A percentile compares a stretch with the other conserved stretches of the same genome.
These are phyloP conservation scores for Xylaria venustula DNA, from an alignment of 495 filamentous ascomycete species.

Conservation along the genomic window DNA sequence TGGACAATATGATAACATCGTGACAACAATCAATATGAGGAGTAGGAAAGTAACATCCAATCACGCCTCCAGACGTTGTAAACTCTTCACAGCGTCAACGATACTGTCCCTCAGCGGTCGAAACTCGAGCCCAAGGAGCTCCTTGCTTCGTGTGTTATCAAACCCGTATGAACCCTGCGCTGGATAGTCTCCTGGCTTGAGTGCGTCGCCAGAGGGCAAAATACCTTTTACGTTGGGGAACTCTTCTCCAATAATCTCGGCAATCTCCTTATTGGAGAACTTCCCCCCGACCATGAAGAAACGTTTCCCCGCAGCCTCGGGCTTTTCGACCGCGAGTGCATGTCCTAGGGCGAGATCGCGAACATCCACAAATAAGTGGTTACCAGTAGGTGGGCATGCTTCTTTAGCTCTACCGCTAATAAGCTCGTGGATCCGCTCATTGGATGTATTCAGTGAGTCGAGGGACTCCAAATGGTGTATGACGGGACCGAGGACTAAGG, in stretches of 20 bases:
- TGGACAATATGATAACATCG: too few species aligned
- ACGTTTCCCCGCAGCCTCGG: slow-evolving; percentile 65
- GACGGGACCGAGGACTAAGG: slow-evolving; percentile 72
- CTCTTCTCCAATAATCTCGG: slow-evolving; percentile 60
- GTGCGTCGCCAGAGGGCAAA: slow-evolving; percentile 52
- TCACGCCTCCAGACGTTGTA: slow-evolving; percentile 42
- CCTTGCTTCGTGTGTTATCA: slow-evolving; percentile 52
- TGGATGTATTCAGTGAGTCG: neutral
- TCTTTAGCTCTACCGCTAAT: slow-evolving; percentile 61
- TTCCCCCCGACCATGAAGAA: slow-evolving; percentile 66
- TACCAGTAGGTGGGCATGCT: slow-evolving; percentile 51
- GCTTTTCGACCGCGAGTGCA: slow-evolving; percentile 64
- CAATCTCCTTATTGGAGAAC: slow-evolving; percentile 65
- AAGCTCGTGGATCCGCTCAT: slow-evolving; percentile 23
- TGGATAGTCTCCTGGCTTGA: slow-evolving; percentile 24
- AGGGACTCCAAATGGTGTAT: slow-evolving; percentile 27
- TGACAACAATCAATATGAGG: too few species aligned
- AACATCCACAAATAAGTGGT: slow-evolving; percentile 65
- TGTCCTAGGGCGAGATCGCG: slow-evolving; percentile 71
- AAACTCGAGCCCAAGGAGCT: slow-evolving; percentile 61
- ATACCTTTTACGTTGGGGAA: slow-evolving; percentile 63
- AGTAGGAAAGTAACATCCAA: slow-evolving; percentile 3
- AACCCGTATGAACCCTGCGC: slow-evolving; percentile 23
- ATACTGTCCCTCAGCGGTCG: slow-evolving; percentile 53
- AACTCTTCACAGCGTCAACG: slow-evolving; percentile 42